Base-by-base conservation (phyloP, 495 filamentous ascomycete species). In the Aspergillus olivimuriae region DNA sequence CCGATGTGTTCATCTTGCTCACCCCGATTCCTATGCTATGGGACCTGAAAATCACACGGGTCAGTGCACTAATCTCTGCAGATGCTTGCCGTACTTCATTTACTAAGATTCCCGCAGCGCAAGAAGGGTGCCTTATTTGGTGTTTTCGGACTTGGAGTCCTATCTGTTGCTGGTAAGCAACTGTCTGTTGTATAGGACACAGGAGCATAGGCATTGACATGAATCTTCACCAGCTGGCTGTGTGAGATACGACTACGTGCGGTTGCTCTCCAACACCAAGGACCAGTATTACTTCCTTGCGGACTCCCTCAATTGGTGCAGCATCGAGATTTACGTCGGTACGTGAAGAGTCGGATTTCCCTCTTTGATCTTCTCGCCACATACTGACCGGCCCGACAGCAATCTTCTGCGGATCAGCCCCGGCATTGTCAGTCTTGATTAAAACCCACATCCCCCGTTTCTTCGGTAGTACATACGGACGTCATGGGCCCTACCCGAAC, bases 21-120 rank as follows among this genome's bases (percentile, higher is more conserved):
- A 50, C 68, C 34, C 65, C 68, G 5, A 56, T 69, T 38, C 68
- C 65, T 7, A 54, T 63, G 43, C 52, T 70, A 26, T 55, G 53
- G 48, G 43, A 46, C n/a, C 32, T 71, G 10, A 59, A 67, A 37
- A 48, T 68, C 12, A 55, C 58, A 1, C n/a, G 38, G n/a, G 45
- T 48, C 10, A 1, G 38, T 42, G n/a, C 3, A 9, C 15, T 18
- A 7, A 22, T 12, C 10, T 8, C 9, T 12, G 16, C 17, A 28
- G 24, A 23, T n/a, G 4, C 32, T 11, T 17, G 18, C n/a, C 11
- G 8, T 15, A n/a, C 7, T 9, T 4, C 6, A 15, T 16, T 12
- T 31, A n/a, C 39, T 41, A 41, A 37, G 21, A 31, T 15, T n/a
- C 34, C 14, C 23, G 39, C 23, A 38, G 46, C 46, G 46, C 22